Evolutionary conservation across 257 asterid genomes (phyloP), one percentile per base, ranked within the genome.

Genomic region (Capsicum baccatum): DNA sequence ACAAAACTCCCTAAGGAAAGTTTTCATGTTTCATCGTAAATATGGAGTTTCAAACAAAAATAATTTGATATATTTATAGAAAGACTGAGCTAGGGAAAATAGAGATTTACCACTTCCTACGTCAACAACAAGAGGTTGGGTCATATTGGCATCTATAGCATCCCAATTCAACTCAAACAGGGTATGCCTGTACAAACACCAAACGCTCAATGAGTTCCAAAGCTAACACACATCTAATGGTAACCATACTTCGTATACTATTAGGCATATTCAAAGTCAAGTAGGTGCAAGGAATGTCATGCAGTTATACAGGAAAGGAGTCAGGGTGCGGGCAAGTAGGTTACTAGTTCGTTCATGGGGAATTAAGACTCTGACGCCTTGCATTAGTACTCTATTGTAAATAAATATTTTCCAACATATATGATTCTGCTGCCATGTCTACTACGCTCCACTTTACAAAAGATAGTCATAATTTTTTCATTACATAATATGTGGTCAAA

Each of bases 81-180:
- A 76, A 71, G 17, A 79, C 50, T 26, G 26, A 62, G 64, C 9
- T 14, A 60, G 79, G 66, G 62, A 15, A 42, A 26, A 83, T 56
- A 14, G 78, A 71, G 79, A 85, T 69, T 86, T 93, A 96, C 99
- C 98, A 80, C 99, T 93, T 90, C 99, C 99, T 44, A 96, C 78
- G 84, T 96, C 99, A 83, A 96, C 97, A 83, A 88, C 95, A 84
- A 96, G 92, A 84, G 98, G 94, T 80, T 60, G 89, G 80, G 83
- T 83, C 79, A 97, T 95, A 89, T 92, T 92, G 87, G 85, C 84
- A 87, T 90, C 94, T 56, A 82, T 66, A 55, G 80, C 85, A 86
- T 87, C 86, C 99, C 99, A 96, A 70, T 92, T 89, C 54, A 92
- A 88, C 86, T 79, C 88, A 88, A 88, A 94, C 10, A 26, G 98